These are phyloP conservation scores for Golubevia pallescens DNA, from an alignment of 1,284 basidiomycete species.

Conservation along the genomic window DNA sequence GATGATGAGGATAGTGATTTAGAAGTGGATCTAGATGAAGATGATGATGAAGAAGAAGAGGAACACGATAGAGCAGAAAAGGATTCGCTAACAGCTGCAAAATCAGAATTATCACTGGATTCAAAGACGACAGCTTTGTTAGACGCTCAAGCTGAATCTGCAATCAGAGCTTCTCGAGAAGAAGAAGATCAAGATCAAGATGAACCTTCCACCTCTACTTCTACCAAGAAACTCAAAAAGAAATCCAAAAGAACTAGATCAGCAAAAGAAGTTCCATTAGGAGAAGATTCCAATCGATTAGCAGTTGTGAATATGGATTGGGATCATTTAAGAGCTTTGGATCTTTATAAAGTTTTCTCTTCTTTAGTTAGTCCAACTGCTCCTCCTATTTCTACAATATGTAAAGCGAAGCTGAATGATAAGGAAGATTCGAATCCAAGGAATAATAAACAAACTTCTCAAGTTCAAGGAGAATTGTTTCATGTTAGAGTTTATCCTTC, in stretches of 20 bases:
- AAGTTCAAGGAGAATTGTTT: slow-evolving; percentile 6
- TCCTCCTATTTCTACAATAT: slow-evolving; percentile 62
- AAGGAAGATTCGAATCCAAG: no score
- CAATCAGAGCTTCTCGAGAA: background rate
- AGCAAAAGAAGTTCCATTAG: slow-evolving; percentile 11
- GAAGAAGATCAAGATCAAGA: background rate
- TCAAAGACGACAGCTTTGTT: background rate
- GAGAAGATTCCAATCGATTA: slow-evolving; percentile 70
- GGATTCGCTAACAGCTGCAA: background rate
- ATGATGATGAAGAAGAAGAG: slow-evolving; percentile 30
- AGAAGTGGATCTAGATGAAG: slow-evolving; percentile 18
- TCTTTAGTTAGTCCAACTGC: slow-evolving; percentile 73
- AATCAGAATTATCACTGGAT: background rate
- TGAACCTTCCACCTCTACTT: background rate
- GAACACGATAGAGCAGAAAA: slow-evolving; percentile 16
- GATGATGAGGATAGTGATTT: slow-evolving; percentile 27
- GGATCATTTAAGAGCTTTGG: slow-evolving; percentile 90
- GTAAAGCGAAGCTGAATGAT: no score
- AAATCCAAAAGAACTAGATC: slow-evolving; percentile 9
- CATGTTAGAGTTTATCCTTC: slow-evolving; percentile 80
- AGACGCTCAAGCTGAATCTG: background rate
- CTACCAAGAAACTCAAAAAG: background rate
- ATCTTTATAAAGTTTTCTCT: slow-evolving; percentile 90
- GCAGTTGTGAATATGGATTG: slow-evolving; percentile 97
- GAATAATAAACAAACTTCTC: background rate